phyloP scores from a whole-genome alignment of 1,139 yeast genomes.

The Magnusiomyces fungicola region DNA sequence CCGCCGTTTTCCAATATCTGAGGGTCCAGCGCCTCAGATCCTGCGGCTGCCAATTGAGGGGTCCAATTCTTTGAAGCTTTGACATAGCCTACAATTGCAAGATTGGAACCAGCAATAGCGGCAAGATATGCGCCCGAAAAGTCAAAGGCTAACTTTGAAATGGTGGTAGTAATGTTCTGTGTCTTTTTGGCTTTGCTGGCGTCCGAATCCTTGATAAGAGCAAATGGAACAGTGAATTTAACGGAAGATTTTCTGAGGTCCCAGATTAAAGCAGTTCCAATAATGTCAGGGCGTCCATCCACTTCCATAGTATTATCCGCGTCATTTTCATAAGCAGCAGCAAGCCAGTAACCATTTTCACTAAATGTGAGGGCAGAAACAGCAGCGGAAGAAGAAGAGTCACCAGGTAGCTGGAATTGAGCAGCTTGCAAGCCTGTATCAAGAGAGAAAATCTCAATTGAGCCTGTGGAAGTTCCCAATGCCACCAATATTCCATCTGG shows the following conservation, averaged over 20 bases:
- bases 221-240: slow-evolving; percentile 21
- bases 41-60: neutral
- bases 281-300: slow-evolving; percentile 13
- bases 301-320: slow-evolving; percentile 16
- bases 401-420: slow-evolving; percentile 30
- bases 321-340: slow-evolving; percentile 25
- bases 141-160: slow-evolving; percentile 7
- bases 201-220: slow-evolving; percentile 16
- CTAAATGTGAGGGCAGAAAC: slow-evolving; percentile 47
- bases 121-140: neutral
- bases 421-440: slow-evolving; percentile 38
- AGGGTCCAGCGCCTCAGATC: neutral
- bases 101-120: neutral
- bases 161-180: slow-evolving; percentile 37
- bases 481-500: slow-evolving; percentile 61
- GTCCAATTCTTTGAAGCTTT: slow-evolving; percentile 6
- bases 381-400: slow-evolving; percentile 19
- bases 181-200: slow-evolving; percentile 17
- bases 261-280: slow-evolving; percentile 17
- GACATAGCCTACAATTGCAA: slow-evolving; percentile 2
- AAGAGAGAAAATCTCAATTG: slow-evolving; percentile 40
- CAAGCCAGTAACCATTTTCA: slow-evolving; percentile 65
- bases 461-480: slow-evolving; percentile 37
- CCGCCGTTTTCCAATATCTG: neutral
- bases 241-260: slow-evolving; percentile 21